These are phyloP conservation scores for Aspergillus pseudonomiae DNA, from an alignment of 2,329 filamentous ascomycete species.

Conservation along the genomic window DNA sequence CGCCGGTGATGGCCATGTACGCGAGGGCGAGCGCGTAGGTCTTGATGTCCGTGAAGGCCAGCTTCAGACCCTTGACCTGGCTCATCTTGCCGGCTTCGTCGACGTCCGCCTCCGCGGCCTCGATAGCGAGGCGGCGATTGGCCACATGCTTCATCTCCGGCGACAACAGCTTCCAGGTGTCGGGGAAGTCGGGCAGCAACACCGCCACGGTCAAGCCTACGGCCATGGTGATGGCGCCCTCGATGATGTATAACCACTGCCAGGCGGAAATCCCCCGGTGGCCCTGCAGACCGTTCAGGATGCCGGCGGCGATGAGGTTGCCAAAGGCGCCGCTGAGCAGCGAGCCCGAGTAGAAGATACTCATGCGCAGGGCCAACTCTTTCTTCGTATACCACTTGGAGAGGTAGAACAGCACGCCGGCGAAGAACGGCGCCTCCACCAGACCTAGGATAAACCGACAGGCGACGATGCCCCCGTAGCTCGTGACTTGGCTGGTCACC, in stretches of 20 bases:
- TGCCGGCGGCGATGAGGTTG: conserved; percentile 58
- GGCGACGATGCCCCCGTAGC: conserved; percentile 46
- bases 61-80: conserved; percentile 54
- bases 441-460: conserved; percentile 51
- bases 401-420: conserved; percentile 53
- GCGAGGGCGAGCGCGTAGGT: conserved; percentile 50
- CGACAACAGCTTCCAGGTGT: conserved; percentile 48
- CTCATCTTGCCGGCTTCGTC: conserved; percentile 53
- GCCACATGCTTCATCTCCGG: conserved; percentile 52
- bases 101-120: conserved; percentile 53
- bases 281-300: conserved; percentile 45
- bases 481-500: conserved; percentile 47
- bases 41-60: conserved; percentile 55
- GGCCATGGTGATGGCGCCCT: conserved; percentile 39
- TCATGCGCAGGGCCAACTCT: conserved; percentile 54
- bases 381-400: conserved; percentile 57
- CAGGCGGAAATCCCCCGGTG: conserved; percentile 40
- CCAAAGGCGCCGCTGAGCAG: conserved; percentile 56
- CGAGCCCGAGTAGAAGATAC: conserved; percentile 57
- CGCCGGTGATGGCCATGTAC: conserved; percentile 54
- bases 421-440: conserved; percentile 52
- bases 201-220: conserved; percentile 37
- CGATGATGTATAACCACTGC: conserved; percentile 47
- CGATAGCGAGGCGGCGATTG: conserved; percentile 53
- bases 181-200: conserved; percentile 46